Evolutionary conservation across 768 basidiomycete genomes (phyloP), one percentile per base, ranked within the genome.

Genomic region (Psilocybe cyanescens): DNA sequence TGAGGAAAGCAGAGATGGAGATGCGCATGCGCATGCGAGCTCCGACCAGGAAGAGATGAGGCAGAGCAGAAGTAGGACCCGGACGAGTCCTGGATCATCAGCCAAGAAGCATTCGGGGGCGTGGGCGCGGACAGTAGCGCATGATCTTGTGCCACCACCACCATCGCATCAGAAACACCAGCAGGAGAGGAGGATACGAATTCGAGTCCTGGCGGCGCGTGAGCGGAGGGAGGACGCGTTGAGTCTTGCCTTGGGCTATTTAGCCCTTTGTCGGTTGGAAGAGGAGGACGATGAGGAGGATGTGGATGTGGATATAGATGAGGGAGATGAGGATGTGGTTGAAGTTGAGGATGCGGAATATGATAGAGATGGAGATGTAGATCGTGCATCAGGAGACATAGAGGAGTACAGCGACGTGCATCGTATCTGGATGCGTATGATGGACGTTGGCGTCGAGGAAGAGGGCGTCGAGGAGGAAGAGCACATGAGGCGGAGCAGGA

Each of bases 201-300:
- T 63, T 35, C 45, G 59, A 14, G 50, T 66, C 5, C 46, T 60
- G 19, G 24, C 61, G 0, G 59, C 65, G 8, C 59, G 59, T 4
- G 61, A 55, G 29, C 33, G 61, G 4, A 48, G 59, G 6, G 65
- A 60, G 48, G 65, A 66, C 49, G 65, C 56, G 45, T 49, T 60
- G 59, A 50, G 37, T 7, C 17, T 63, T 14, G 65, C 56, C 2
- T 3, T 63, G 11, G 52, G 55, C 11, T 60, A 63, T 48, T 30
- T 63, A 31, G 58, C 52, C 1, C 47, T 45, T 8, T 55, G 30
- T 33, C 28, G 29, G 1, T 8, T 4, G 0, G 58, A 58, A 2
- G n/a, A n/a, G 2, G 19, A 51, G 28, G 8, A n/a, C 8, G 12
- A 29, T 4, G 49, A 51, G 2, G 12, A 51, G 24, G 58, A 51